Conservation (phyloP, 2,329 filamentous ascomycete genomes). For the Ophidiomyces ophidiicola region DNA sequence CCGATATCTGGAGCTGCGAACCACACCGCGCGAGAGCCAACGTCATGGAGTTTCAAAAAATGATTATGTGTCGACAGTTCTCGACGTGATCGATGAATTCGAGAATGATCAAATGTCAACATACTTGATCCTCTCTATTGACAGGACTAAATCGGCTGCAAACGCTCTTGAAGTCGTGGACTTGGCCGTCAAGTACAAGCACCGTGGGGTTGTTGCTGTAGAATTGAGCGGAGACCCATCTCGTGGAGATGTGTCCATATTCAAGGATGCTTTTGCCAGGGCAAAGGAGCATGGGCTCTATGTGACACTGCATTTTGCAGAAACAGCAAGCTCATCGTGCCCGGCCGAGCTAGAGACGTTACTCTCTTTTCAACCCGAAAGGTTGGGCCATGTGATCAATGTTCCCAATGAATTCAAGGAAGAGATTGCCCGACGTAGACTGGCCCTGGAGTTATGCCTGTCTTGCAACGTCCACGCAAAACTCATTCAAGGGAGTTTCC, state of each 20-base stretch:
- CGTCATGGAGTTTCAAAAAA: constrained; percentile 45
- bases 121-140: constrained; percentile 60
- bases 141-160: constrained; percentile 48
- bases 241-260: constrained; percentile 48
- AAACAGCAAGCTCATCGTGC: constrained; percentile 47
- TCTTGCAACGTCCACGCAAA: constrained; percentile 69
- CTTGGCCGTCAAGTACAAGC: constrained; percentile 46
- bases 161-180: constrained; percentile 54
- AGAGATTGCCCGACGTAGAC: constrained; percentile 41
- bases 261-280: constrained; percentile 46
- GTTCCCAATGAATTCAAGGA: constrained; percentile 49
- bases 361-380: constrained; percentile 52
- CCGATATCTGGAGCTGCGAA: constrained; percentile 66
- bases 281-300: constrained; percentile 47
- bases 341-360: constrained; percentile 51
- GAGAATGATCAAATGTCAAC: constrained; percentile 43
- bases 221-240: constrained; percentile 69
- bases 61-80: constrained; percentile 54
- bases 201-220: constrained; percentile 53
- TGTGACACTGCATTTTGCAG: constrained; percentile 68
- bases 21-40: constrained; percentile 57
- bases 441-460: constrained; percentile 65
- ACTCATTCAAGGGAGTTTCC: constrained; percentile 53
- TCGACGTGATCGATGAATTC: constrained; percentile 49
- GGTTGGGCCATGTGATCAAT: constrained; percentile 70